Evolutionary conservation across 495 filamentous ascomycete species (phyloP).

Genomic region (Peziza echinospora): DNA sequence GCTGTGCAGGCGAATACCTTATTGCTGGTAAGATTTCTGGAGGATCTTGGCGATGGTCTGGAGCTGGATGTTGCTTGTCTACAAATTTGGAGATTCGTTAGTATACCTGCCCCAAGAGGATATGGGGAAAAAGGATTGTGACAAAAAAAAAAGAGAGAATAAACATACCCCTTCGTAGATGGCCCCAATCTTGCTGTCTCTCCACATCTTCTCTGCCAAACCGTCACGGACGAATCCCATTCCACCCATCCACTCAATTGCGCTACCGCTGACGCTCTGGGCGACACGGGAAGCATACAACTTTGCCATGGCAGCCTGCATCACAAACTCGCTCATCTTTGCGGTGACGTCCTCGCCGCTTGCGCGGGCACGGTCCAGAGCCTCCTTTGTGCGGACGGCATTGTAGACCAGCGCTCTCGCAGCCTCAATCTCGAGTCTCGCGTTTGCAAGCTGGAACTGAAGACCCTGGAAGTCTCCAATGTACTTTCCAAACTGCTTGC

Average conservation of each 20-base stretch:
- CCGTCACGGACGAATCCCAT: conserved; percentile 94
- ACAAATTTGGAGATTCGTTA: not conserved
- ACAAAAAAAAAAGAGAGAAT: conserved; percentile 22
- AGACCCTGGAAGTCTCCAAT: conserved; percentile 96
- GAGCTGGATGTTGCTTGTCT: conserved; percentile 52
- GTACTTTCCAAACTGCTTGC: conserved; percentile 83
- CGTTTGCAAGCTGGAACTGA: conserved; percentile 96
- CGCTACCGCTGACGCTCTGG: conserved; percentile 60
- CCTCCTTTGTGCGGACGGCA: conserved; percentile 93
- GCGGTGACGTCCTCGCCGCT: conserved; percentile 38
- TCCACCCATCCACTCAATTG: conserved; percentile 97
- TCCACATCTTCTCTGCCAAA: conserved; percentile 92
- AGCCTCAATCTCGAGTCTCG: conserved; percentile 78
- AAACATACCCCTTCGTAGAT: conserved; percentile 63
- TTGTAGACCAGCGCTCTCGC: conserved; percentile 90
- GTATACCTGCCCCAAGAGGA: not conserved
- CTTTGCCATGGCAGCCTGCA: conserved; percentile 96
- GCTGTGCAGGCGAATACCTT: too few species aligned
- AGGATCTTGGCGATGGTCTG: conserved; percentile 85
- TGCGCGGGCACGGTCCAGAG: conserved; percentile 16
- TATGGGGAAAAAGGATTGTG: not conserved
- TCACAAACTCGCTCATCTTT: conserved; percentile 37
- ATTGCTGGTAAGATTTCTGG: conserved; percentile 68
- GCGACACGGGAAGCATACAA: conserved; percentile 86
- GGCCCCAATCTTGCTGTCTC: conserved; percentile 94